Evolutionary conservation across 306 rosid species (phyloP), one percentile per base, ranked within the genome.

Genomic region (Glycine soja): DNA sequence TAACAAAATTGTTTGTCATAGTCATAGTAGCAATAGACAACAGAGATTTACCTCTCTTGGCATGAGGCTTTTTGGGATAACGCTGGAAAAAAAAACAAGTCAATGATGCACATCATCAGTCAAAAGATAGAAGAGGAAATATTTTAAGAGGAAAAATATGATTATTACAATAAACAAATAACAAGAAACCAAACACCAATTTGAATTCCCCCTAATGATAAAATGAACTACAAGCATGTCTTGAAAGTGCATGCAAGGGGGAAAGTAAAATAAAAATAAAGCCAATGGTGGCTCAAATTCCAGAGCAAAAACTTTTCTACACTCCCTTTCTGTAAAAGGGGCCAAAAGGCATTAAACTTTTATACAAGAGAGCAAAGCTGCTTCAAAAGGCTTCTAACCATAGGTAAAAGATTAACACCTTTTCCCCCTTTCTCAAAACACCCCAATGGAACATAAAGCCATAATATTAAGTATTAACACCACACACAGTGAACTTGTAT

Each of bases 1-100:
- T 1, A 52, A 81, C 6, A 53, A 45, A 45, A 52, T 64, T 62
- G 7, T 40, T 24, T 16, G 12, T 12, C 18, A 51, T 3, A 71
- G 12, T 12, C 18, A 51, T 3, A 71, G 40, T 11, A 43, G 24
- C 11, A 16, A 30, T 47, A 51, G 15, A 9, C 66, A 14, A 43
- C 30, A 58, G 76, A 40, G n/a, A 58, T 16, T 36, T 90, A 96
- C 99, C 99, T 96, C 98, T 74, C 91, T 88, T 30, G 99, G 96
- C 97, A 93, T 96, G 40, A 96, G 90, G 75, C 94, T 91, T 79
- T 70, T 91, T 19, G 99, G 99, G 71, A 96, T 96, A 77, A 96
- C 83, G 59, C 99, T 96, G 97, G 87, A 87, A 81, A 75, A 34
- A 57, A 83, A 47, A 34, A 57, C 86, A 47, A 68, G 81, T 14